Percentiles rank a stretch among this genome's conserved stretches.
Evolutionary conservation across 1,284 basidiomycete species (phyloP).

Genomic region (Cutaneotrichosporon arboriforme): DNA sequence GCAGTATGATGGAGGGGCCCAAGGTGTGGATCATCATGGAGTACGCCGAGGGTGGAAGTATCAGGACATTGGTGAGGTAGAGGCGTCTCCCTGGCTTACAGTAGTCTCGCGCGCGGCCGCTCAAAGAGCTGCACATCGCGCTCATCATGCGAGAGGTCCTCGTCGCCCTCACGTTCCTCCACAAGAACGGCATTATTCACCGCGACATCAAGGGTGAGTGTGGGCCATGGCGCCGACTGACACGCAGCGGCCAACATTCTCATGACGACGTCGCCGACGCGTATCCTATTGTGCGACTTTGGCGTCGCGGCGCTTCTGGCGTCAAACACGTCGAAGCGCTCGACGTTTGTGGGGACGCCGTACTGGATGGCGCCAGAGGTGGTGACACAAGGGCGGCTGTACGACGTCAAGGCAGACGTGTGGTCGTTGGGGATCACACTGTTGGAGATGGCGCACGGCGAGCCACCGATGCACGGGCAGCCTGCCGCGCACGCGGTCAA

Average conservation of each 20-base stretch:
- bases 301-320: slow-evolving; percentile 90
- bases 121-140: slow-evolving; percentile 86
- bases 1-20: slow-evolving; percentile 88
- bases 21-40: slow-evolving; percentile 99
- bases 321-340: slow-evolving; percentile 80
- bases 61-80: slow-evolving; percentile 65
- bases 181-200: slow-evolving; percentile 91
- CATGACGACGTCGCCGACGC: slow-evolving; percentile 69
- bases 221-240: neutral
- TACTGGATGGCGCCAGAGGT: slow-evolving; percentile 99
- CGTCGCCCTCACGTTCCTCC: slow-evolving; percentile 76
- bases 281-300: slow-evolving; percentile 92
- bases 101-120: slow-evolving; percentile 71
- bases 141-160: slow-evolving; percentile 87
- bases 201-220: slow-evolving; percentile 75
- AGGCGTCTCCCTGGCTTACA: slow-evolving; percentile 49
- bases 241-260: slow-evolving; percentile 81
- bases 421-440: slow-evolving; percentile 95
- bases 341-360: slow-evolving; percentile 91
- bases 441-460: slow-evolving; percentile 75
- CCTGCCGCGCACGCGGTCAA: slow-evolving; percentile 83
- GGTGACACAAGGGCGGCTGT: slow-evolving; percentile 75
- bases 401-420: slow-evolving; percentile 94
- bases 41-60: slow-evolving; percentile 90
- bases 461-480: slow-evolving; percentile 63